A percentile compares a stretch with the other conserved stretches of the same genome.
phyloP scores from a whole-genome alignment of 1,139 yeast species.

The Candida sp. region DNA sequence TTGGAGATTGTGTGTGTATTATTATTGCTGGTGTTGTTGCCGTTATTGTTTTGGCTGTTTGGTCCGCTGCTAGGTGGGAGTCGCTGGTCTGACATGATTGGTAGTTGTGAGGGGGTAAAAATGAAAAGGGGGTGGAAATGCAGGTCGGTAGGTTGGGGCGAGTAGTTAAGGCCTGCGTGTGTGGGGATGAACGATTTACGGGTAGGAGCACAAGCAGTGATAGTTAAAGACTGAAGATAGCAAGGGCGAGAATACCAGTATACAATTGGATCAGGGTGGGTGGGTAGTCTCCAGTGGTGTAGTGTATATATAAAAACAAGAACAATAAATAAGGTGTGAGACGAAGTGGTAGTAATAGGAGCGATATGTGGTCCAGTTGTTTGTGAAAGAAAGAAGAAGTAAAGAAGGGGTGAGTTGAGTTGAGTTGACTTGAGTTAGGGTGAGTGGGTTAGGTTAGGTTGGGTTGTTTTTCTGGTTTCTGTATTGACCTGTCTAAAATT shows the following conservation, averaged over 20 bases:
- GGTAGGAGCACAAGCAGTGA: not conserved
- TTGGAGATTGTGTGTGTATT: conserved; percentile 38
- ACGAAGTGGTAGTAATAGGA: too few relatives aligned
- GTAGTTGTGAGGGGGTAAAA: not conserved
- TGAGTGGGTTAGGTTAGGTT: too few relatives aligned
- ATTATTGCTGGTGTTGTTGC: conserved; percentile 12
- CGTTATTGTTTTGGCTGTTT: conserved; percentile 6
- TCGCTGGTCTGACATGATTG: conserved; percentile 10
- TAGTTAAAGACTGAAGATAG: not conserved
- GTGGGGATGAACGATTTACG: not conserved
- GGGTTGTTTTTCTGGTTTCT: not conserved
- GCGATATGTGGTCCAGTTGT: too few relatives aligned
- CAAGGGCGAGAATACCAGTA: not conserved
- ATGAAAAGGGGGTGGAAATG: not conserved
- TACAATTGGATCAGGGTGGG: not conserved
- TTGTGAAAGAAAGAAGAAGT: too few relatives aligned
- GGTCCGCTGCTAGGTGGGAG: conserved; percentile 1
- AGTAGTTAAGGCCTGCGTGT: too few relatives aligned
- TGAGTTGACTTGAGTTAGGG: too few relatives aligned
- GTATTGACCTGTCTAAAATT: not conserved
- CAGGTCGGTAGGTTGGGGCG: too few relatives aligned
- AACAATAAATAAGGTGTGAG: not conserved
- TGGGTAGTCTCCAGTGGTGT: not conserved
- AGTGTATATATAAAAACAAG: not conserved
- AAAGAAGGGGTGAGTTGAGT: too few relatives aligned